Evolutionary conservation across 2,329 filamentous ascomycete species (phyloP).

Genomic region (Botrytis tulipae): DNA sequence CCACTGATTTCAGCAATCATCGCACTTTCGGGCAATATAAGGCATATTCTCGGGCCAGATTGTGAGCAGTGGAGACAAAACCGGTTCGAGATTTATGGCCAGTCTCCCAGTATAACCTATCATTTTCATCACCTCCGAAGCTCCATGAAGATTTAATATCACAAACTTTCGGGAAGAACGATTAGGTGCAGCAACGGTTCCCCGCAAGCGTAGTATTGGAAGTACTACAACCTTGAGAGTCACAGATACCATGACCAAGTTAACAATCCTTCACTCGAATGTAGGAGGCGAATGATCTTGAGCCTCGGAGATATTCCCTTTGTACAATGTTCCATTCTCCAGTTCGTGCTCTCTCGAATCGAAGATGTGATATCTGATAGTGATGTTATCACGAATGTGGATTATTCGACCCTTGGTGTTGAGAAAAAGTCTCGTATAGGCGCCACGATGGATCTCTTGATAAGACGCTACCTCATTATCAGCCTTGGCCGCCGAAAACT

Average conservation of each 20-base stretch:
- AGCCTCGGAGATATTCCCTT: not conserved
- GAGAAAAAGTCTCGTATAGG: not conserved
- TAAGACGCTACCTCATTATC: not conserved
- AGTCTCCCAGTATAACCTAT: not conserved
- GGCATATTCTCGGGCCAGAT: not conserved
- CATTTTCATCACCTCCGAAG: not conserved
- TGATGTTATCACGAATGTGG: not conserved
- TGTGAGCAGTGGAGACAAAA: not conserved
- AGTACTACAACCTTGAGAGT: not conserved
- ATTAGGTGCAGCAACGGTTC: not conserved
- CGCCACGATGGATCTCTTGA: slow-evolving; percentile 3
- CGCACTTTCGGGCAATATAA: not conserved
- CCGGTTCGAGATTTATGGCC: not conserved
- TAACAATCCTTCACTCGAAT: not conserved
- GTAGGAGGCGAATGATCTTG: not conserved
- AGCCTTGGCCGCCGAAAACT: not conserved
- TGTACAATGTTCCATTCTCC: not conserved
- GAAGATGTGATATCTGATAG: not conserved
- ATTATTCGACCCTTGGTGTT: not conserved
- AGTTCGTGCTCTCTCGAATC: not conserved
- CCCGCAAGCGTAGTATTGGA: not conserved
- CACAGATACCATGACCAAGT: not conserved
- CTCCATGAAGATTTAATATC: not conserved
- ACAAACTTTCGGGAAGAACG: not conserved
- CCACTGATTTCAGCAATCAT: not conserved